Evolutionary conservation across 192 early-diverging fungal species (phyloP).

Genomic region (Chytriomyces sp.): DNA sequence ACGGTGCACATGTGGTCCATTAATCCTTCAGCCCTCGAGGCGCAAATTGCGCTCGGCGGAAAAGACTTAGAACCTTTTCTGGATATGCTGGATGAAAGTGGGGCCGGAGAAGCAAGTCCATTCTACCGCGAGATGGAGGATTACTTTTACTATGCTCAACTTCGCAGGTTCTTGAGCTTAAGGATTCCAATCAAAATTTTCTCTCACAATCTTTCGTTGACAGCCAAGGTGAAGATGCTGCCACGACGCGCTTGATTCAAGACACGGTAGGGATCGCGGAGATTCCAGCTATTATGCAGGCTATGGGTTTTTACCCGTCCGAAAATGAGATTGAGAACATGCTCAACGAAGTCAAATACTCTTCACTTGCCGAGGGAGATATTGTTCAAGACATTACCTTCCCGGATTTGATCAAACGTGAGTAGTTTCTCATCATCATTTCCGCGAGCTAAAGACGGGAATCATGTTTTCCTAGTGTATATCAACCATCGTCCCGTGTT

Average conservation of each 20-base stretch:
- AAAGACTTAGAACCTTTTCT: conserved; percentile 55
- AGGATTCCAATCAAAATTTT: conserved; percentile 5
- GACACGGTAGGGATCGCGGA: conserved; percentile 45
- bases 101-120: conserved; percentile 33
- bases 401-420: conserved; percentile 57
- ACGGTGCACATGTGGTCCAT: conserved; percentile 58
- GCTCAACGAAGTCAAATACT: conserved; percentile 61
- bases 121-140: conserved; percentile 65
- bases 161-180: conserved; percentile 42
- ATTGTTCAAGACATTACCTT: conserved; percentile 46
- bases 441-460: too few relatives aligned
- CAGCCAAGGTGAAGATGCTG: conserved; percentile 60
- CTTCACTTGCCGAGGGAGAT: conserved; percentile 35
- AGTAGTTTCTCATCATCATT: conserved; percentile 3
- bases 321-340: conserved; percentile 60
- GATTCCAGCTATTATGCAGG: conserved; percentile 60
- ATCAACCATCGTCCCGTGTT: conserved; percentile 57
- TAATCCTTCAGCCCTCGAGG: conserved; percentile 38
- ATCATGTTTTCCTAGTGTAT: conserved; percentile 42
- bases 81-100: conserved; percentile 50
- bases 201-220: neutral
- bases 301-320: conserved; percentile 62
- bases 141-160: conserved; percentile 66
- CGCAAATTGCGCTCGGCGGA: conserved; percentile 46
- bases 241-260: conserved; percentile 39